Conservation (phyloP, 495 filamentous ascomycete genomes). For the Penicillium silybi region DNA sequence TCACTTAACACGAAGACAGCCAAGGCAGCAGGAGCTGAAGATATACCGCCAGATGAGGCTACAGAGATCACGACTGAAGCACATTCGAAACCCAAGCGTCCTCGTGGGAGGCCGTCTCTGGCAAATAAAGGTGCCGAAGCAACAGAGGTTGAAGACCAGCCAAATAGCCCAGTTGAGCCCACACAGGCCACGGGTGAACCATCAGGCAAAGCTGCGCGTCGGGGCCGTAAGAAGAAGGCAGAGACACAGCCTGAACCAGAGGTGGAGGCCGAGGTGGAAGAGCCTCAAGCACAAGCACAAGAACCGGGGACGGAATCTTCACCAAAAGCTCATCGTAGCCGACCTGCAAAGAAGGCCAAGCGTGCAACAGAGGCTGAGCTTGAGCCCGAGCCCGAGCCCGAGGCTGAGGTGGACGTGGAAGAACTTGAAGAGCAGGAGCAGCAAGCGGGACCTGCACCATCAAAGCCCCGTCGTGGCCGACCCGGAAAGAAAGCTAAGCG, state of each 20-base stretch:
- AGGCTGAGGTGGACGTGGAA: not conserved
- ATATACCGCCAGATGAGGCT: not conserved
- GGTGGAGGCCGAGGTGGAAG: not conserved
- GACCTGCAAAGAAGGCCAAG: constrained; percentile 13
- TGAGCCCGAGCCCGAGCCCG: constrained; percentile 4
- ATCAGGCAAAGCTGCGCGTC: not conserved
- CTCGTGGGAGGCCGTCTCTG: constrained; percentile 11
- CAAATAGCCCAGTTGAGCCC: not conserved
- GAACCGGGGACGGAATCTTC: constrained; percentile 3
- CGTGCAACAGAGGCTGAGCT: constrained; percentile 9
- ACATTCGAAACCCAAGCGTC: constrained; percentile 3
- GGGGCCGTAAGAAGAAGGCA: constrained; percentile 6
- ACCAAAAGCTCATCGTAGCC: constrained; percentile 6
- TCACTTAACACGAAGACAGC: not conserved
- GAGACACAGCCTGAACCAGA: constrained; percentile 5
- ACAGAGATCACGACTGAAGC: not conserved
- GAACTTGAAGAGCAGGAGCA: constrained; percentile 8
- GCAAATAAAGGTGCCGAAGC: not conserved
- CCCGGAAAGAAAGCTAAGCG: constrained; percentile 12
- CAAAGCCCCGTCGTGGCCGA: constrained; percentile 8
- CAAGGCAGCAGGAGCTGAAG: not conserved
- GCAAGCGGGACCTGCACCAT: constrained; percentile 5
- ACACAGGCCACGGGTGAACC: constrained; percentile 4
- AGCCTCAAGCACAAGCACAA: constrained; percentile 1
- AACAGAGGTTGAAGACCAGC: not conserved